Evolutionary conservation across 2,329 filamentous ascomycete genomes (phyloP), one percentile per base, ranked within the genome.

Genomic region (Ophiosphaerella korrae): DNA sequence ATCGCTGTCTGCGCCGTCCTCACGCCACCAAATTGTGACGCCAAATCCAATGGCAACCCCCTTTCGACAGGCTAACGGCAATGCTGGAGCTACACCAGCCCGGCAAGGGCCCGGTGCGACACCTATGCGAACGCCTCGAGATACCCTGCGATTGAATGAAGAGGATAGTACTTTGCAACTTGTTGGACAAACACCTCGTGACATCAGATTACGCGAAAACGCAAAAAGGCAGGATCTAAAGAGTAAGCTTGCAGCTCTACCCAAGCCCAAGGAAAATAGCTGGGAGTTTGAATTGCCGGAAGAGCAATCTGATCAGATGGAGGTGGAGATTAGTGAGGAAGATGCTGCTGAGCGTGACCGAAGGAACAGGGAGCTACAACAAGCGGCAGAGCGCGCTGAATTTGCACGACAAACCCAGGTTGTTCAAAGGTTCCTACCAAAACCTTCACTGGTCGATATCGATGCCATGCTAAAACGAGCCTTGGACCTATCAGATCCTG

Each of bases 21-120:
- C 90, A 50, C 88, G 86, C 66, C 89, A 96, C 55, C 82, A 86
- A 31, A 84, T 93, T 48, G 84, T 92, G n/a, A 99, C 94, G 0
- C 94, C 94, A 0, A 99, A 99, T 69, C 94, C 94, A 0, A 82
- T 99, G 79, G 92, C 94, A 0, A 99, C 94, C 0, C 94, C 94
- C 1, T 82, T 96, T 58, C 84, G 89, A 46, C 80, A 85, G 53
- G 83, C 78, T 21, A 76, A 75, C 35, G 74, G 78, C 1, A 88
- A 85, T 21, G 78, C 84, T 24, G 88, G 84, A 23, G 85, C 87
- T 11, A 95, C 90, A 23, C 84, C 85, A 5, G 75, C 82, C 65
- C 68, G 56, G 12, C 77, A 81, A 46, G 83, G 84, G 5, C 83
- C 87, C 42, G 90, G 90, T 14, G 88, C 91, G 52, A 96, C 93